A percentile compares a stretch with the other conserved stretches of the same genome.
Evolutionary conservation across 148 eudicot species (phyloP).

Genomic region (Bassia scoparia): DNA sequence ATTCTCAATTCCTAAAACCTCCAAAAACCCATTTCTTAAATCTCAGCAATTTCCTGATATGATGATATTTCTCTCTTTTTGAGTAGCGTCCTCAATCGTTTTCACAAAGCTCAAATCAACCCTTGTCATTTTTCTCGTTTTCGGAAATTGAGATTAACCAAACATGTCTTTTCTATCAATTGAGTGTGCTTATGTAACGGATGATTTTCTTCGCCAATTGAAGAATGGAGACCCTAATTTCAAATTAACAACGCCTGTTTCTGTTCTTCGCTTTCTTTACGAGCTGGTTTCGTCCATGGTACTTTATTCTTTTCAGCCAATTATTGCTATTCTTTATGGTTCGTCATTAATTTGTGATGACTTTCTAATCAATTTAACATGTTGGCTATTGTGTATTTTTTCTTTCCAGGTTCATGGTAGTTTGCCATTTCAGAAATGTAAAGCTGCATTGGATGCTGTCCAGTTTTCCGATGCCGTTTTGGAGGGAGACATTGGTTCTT

Average conservation of each 20-base stretch:
- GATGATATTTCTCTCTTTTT: too few species aligned
- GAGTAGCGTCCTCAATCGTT: too few species aligned
- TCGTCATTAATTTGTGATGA: background rate
- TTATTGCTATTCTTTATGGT: background rate
- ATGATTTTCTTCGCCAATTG: constrained; percentile 60
- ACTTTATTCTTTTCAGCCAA: background rate
- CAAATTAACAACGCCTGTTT: constrained; percentile 47
- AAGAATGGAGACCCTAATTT: constrained; percentile 58
- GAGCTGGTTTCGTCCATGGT: constrained; percentile 84
- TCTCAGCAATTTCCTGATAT: too few species aligned
- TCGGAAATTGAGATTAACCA: too few species aligned
- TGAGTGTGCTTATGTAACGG: constrained; percentile 51
- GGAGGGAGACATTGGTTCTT: constrained; percentile 58
- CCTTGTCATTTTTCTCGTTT: too few species aligned
- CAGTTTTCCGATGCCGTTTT: constrained; percentile 51
- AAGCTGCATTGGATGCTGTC: constrained; percentile 73
- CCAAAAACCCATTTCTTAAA: too few species aligned
- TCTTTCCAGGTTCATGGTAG: constrained; percentile 60
- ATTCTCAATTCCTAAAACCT: too few species aligned
- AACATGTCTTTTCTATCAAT: constrained; percentile 25
- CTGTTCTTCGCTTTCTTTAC: constrained; percentile 64
- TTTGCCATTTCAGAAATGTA: constrained; percentile 84
- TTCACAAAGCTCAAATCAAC: too few species aligned
- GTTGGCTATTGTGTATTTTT: background rate
- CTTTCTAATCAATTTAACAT: background rate